Percentiles rank a stretch among this genome's conserved stretches.
These are phyloP conservation scores for Capniomyces stellatus DNA, from an alignment of 371 early-diverging fungal species.

Conservation along the genomic window DNA sequence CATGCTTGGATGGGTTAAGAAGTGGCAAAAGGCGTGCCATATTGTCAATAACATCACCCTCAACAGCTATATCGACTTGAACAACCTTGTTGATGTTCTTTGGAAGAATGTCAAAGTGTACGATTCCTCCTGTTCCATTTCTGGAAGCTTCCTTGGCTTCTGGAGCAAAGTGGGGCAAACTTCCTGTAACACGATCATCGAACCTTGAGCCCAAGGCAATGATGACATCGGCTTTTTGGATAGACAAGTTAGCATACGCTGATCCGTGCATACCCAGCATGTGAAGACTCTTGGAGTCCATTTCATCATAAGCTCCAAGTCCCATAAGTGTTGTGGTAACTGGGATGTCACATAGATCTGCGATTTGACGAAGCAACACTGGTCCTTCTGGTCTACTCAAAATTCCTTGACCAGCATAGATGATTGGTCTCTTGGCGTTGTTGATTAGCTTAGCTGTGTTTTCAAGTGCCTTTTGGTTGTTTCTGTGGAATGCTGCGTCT, in stretches of 20 bases:
- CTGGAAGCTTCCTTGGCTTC: conserved; percentile 73
- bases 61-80: conserved; percentile 71
- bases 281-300: conserved; percentile 70
- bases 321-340: conserved; percentile 90
- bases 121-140: conserved; percentile 82
- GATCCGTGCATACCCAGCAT: conserved; percentile 98
- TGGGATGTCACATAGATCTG: conserved; percentile 73
- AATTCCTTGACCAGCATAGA: conserved; percentile 90
- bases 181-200: conserved; percentile 96
- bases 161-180: conserved; percentile 74
- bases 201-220: conserved; percentile 94
- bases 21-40: conserved; percentile 57
- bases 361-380: conserved; percentile 53
- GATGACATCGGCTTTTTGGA: conserved; percentile 88
- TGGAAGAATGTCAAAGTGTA: conserved; percentile 96
- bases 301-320: conserved; percentile 82
- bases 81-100: conserved; percentile 98
- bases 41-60: conserved; percentile 85
- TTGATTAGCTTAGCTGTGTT: conserved; percentile 72
- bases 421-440: conserved; percentile 72
- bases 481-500: conserved; percentile 12
- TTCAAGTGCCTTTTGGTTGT: conserved; percentile 20
- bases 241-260: conserved; percentile 90
- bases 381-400: conserved; percentile 67
- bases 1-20: conserved; percentile 44